Base-by-base conservation (phyloP, 345 rosid species). In the Lepidium aucheri region DNA sequence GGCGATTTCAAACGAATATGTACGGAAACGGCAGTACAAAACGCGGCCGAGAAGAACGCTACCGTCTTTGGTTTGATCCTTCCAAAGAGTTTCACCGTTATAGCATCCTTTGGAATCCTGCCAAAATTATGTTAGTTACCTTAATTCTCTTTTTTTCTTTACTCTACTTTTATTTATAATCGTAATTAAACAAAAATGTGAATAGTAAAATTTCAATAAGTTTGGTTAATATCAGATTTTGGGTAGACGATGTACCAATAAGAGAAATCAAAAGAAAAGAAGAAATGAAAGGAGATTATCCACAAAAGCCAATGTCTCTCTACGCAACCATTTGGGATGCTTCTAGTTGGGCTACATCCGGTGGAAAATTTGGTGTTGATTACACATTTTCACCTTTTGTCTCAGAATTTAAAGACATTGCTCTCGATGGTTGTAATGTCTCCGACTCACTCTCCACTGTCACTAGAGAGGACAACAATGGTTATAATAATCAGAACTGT, bases 241-340 rank as follows among this genome's bases (percentile, higher is more conserved):
- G 79, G 74, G 82, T 94, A 2, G 99, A 94, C 43, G 87, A 94
- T 22, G 82, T 88, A 32, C 99, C 97, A 2, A 86, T 91, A 24
- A 68, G 99, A 75, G 95, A 86, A 58, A 81, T 88, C 8, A 60
- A 82, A 15, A 73, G 85, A 15, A 83, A 39, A 5, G 82, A 77
- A 10, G 90, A 68, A 67, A 94, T 87, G 99, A 82, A 89, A 0
- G 76, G 81, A 5, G 99, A 94, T 33, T 94, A 76, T 60, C 96
- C 99, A 57, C 77, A 90, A 7, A 91, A 87, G 59, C 97, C 99
- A 15, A 91, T 95, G 99, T 73, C 90, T 1, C 57, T 95, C 10
- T 95, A 91, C 13, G 93, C 96, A 2, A 91, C 99, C 1, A 88
- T 91, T 15, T 95, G 99, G 99, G 99, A 95, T 49, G 99, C 91